Conservation (phyloP, 2,329 filamentous ascomycete species). For the Talaromyces funiculosus region DNA sequence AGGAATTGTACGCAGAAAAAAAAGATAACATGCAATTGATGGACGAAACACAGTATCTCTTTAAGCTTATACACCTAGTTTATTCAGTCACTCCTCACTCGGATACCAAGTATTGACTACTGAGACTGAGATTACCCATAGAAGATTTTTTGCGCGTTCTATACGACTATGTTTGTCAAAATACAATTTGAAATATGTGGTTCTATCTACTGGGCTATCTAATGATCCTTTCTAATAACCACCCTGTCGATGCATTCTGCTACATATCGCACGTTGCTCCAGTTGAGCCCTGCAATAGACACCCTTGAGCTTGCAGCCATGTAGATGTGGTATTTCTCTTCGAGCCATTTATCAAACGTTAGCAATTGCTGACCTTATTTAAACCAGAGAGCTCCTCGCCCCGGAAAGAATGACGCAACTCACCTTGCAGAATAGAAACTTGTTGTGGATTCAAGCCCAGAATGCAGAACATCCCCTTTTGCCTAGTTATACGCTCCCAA, state of each 20-base stretch:
- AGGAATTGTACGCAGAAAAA: too few relatives aligned
- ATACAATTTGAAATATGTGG: too few relatives aligned
- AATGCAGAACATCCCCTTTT: conserved; percentile 98
- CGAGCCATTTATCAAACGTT: background rate
- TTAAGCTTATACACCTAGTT: too few relatives aligned
- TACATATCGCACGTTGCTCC: background rate
- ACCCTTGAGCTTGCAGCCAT: conserved; percentile 80
- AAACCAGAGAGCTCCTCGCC: background rate
- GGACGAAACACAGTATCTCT: too few relatives aligned
- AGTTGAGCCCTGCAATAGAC: conserved; percentile 87
- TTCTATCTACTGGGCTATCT: too few relatives aligned
- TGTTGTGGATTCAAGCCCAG: conserved; percentile 43
- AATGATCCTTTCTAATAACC: background rate
- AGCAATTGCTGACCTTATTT: background rate
- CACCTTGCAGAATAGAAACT: conserved; percentile 31
- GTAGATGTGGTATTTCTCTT: conserved; percentile 42
- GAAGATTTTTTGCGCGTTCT: too few relatives aligned
- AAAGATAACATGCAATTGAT: too few relatives aligned
- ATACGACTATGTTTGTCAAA: too few relatives aligned
- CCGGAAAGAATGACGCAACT: background rate
- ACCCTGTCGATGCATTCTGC: background rate
- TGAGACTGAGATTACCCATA: too few relatives aligned
- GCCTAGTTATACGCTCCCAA: conserved; percentile 54
- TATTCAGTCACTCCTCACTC: too few relatives aligned
- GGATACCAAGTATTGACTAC: too few relatives aligned